Evolutionary conservation across 2,329 filamentous ascomycete genomes (phyloP).

Genomic region (Alternaria sp.): DNA sequence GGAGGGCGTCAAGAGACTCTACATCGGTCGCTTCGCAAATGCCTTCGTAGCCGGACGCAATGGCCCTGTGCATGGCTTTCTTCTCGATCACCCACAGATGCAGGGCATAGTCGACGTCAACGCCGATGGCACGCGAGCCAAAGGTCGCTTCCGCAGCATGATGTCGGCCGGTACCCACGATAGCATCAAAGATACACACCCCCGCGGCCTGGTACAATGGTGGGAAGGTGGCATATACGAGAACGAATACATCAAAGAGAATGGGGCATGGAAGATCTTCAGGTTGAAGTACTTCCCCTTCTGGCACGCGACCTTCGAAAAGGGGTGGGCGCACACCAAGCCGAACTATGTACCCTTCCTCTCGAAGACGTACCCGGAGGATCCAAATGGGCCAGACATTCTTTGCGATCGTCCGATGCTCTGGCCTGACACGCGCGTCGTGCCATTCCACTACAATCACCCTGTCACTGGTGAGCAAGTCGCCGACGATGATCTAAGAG

Average conservation of each 20-base stretch:
- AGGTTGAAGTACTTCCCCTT: conserved; percentile 63
- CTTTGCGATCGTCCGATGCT: conserved; percentile 61
- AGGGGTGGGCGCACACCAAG: conserved; percentile 61
- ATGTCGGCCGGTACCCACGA: conserved; percentile 64
- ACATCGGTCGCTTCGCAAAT: conserved; percentile 59
- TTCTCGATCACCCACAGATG: conserved; percentile 65
- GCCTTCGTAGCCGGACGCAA: conserved; percentile 62
- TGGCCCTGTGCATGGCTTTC: conserved; percentile 62
- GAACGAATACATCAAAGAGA: conserved; percentile 65
- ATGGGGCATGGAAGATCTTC: conserved; percentile 62
- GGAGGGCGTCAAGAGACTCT: conserved; percentile 59
- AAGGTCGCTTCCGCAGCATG: conserved; percentile 60
- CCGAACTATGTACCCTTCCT: conserved; percentile 62
- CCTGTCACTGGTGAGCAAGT: conserved; percentile 57
- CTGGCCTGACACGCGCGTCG: conserved; percentile 63
- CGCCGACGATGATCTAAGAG: conserved; percentile 56
- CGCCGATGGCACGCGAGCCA: conserved; percentile 55
- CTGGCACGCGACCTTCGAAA: conserved; percentile 61
- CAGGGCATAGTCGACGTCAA: conserved; percentile 63
- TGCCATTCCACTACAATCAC: conserved; percentile 62
- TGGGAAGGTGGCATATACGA: conserved; percentile 66
- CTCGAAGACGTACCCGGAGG: conserved; percentile 57
- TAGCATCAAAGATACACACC: conserved; percentile 58
- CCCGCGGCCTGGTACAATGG: conserved; percentile 62
- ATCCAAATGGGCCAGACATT: conserved; percentile 60